Percentiles rank a stretch among this genome's conserved stretches.
phyloP scores from a whole-genome alignment of 2,329 filamentous ascomycete species.

The Sordariomycetes sp. region DNA sequence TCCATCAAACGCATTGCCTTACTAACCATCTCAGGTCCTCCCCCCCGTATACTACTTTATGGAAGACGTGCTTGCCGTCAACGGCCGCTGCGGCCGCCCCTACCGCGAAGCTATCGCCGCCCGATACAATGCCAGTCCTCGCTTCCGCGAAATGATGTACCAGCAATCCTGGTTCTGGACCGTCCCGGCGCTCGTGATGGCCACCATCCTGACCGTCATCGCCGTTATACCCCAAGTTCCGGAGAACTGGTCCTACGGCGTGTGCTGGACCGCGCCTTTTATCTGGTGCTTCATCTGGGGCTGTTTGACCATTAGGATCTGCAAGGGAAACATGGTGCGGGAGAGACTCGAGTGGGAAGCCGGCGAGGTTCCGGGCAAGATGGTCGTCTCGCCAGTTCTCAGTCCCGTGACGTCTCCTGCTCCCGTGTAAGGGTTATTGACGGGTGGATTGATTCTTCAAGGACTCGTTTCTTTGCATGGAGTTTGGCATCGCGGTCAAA shows the following conservation, averaged over 20 bases:
- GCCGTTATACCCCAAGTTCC: conserved; percentile 23
- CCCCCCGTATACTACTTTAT: conserved; percentile 57
- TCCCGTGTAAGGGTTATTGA: no score
- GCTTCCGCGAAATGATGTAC: conserved; percentile 30
- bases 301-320: conserved; percentile 22
- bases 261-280: conserved; percentile 30
- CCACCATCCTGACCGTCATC: conserved; percentile 24
- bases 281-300: conserved; percentile 25
- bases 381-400: conserved; percentile 2
- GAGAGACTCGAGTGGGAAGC: conserved; percentile 28
- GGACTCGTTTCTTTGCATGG: no score
- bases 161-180: conserved; percentile 31
- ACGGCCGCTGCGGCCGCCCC: conserved; percentile 45
- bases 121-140: conserved; percentile 29
- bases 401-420: background rate
- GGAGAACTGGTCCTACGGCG: conserved; percentile 23
- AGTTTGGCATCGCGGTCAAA: no score
- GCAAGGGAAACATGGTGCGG: conserved; percentile 24
- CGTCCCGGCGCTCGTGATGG: conserved; percentile 25
- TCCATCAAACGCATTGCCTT: background rate
- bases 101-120: conserved; percentile 31
- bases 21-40: conserved; percentile 44
- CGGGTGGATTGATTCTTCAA: no score
- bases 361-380: conserved; percentile 7
- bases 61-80: conserved; percentile 59